These are phyloP conservation scores for Eucalyptus cloeziana DNA, from an alignment of 345 rosid genomes.

Conservation along the genomic window DNA sequence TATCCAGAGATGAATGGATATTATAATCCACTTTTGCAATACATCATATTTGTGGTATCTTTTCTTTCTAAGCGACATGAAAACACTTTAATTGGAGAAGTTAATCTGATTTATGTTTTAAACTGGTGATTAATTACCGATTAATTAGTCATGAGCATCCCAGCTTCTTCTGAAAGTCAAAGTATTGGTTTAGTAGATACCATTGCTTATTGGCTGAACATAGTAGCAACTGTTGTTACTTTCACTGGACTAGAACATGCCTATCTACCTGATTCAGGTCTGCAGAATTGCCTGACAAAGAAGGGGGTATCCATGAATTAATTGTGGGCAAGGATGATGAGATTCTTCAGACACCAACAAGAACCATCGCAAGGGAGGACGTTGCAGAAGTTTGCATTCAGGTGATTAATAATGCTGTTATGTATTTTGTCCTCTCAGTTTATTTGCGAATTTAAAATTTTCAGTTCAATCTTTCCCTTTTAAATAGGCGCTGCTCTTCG, in stretches of 20 bases:
- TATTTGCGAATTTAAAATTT: not conserved
- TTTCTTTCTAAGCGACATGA: too few species aligned
- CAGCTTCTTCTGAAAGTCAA: not conserved
- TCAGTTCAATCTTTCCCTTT: not conserved
- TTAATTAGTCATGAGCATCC: not conserved
- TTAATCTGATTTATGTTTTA: not conserved
- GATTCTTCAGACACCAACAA: slow-evolving; percentile 81
- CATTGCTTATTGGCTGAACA: not conserved
- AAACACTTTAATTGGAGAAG: too few species aligned
- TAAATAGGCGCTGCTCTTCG: slow-evolving; percentile 55
- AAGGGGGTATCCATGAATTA: slow-evolving; percentile 73
- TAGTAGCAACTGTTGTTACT: not conserved
- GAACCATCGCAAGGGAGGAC: slow-evolving; percentile 64
- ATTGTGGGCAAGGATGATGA: slow-evolving; percentile 84
- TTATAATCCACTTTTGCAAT: too few species aligned
- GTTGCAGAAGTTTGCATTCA: slow-evolving; percentile 85
- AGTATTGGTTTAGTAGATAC: not conserved
- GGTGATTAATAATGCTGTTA: slow-evolving; percentile 22
- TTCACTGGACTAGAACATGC: not conserved
- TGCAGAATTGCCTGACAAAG: slow-evolving; percentile 90
- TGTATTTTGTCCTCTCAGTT: not conserved
- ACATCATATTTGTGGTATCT: too few species aligned
- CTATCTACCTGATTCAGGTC: slow-evolving; percentile 42
- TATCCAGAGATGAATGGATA: too few species aligned
- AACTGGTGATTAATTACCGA: not conserved